Conservation (phyloP, 1,284 basidiomycete species). For the Naganishia sp. region DNA sequence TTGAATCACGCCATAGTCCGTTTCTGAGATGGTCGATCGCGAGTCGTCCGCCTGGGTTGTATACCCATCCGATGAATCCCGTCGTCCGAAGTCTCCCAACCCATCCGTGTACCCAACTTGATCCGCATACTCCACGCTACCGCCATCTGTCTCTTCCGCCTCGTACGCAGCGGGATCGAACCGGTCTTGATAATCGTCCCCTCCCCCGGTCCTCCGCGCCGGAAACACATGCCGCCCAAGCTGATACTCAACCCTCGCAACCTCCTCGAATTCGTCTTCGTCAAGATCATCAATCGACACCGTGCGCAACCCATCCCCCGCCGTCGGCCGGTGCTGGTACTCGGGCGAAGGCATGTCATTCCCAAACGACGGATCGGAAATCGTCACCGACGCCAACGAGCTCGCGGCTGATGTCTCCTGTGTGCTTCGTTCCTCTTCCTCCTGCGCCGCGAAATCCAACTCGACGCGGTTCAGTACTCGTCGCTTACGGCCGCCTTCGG, state of each 20-base stretch:
- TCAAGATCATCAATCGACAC: slow-evolving; percentile 22
- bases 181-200: neutral
- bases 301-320: slow-evolving; percentile 13
- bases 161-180: slow-evolving; percentile 33
- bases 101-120: slow-evolving; percentile 9
- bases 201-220: neutral
- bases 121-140: slow-evolving; percentile 22
- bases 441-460: slow-evolving; percentile 21
- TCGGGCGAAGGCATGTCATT: slow-evolving; percentile 19
- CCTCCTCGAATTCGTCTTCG: slow-evolving; percentile 25
- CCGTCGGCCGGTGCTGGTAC: neutral
- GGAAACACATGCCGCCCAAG: slow-evolving; percentile 21
- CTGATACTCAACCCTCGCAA: slow-evolving; percentile 22
- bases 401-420: slow-evolving; percentile 12
- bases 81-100: slow-evolving; percentile 4
- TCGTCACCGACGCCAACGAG: slow-evolving; percentile 20
- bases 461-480: slow-evolving; percentile 32
- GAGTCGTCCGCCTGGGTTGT: slow-evolving; percentile 13
- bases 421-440: neutral
- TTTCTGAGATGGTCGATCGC: slow-evolving; percentile 21
- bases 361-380: slow-evolving; percentile 12
- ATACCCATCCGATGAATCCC: slow-evolving; percentile 10
- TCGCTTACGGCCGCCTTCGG: slow-evolving; percentile 26
- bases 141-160: slow-evolving; percentile 27
- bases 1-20: slow-evolving; percentile 23